Evolutionary conservation across 306 rosid genomes (phyloP), one percentile per base, ranked within the genome.

Genomic region (Cicer arietinum): DNA sequence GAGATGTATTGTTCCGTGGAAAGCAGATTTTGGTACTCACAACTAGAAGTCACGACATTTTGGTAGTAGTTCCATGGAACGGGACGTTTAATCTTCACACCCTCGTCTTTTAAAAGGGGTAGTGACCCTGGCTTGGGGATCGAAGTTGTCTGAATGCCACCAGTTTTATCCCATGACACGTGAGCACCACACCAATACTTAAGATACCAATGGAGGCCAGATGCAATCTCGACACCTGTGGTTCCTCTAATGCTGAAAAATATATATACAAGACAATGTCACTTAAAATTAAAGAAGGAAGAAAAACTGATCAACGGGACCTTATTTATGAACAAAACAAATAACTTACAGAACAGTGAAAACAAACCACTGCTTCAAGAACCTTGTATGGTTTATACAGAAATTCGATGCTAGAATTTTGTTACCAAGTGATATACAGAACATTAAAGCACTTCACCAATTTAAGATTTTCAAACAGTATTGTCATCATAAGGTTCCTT

Each of bases 1-100:
- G 65, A 74, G 40, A 52, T 68, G 25, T 43, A n/a, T 43, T 30
- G 16, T 45, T 75, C 16, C 4, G 39, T 20, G 48, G 66, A 50
- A 76, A 30, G 30, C 41, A 46, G 72, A 78, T 51, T 78, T 77
- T 41, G 67, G 16, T 69, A 87, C 97, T 86, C 84, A 91, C 98
- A 94, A 79, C 98, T 94, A 35, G 97, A 91, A 76, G 98, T 90
- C 79, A 94, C 97, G 69, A 91, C 98, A 81, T 94, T 94, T 83
- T 94, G 98, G 86, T 94, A 94, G 78, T 91, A 94, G 79, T 91
- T 91, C 98, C 91, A 87, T 14, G 93, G 94, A 84, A 91, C 93
- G 0, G 97, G 94, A 37, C 90, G 92, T 83, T 85, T 90, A 74
- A 94, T 78, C 75, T 74, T 80, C 67, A 89, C 80, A 11, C 91